Evolutionary conservation across 2,329 filamentous ascomycete species (phyloP), one percentile per base, ranked within the genome.

Genomic region (Aspergillus niger): DNA sequence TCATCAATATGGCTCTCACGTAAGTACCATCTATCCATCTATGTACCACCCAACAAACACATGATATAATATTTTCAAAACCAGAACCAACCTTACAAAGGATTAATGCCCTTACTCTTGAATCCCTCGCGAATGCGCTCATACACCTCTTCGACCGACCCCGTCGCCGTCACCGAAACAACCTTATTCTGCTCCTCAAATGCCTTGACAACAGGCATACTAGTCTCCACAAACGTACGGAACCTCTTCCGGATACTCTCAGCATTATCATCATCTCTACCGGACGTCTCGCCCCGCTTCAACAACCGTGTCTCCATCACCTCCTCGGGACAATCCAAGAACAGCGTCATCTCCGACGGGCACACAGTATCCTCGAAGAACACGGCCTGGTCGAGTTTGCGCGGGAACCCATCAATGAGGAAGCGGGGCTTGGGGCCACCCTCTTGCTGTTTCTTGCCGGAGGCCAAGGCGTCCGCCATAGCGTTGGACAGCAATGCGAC

Each of bases 221-320:
- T 97, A 2, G 92, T 97, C 79, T 98, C 92, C 70, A 96, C 82
- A 74, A 98, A 99, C 3, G 90, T 93, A 74, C 87, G 88, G 84
- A 99, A 99, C 59, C 95, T 86, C 88, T 99, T 99, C 81, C 91
- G 89, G 77, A 98, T 99, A 72, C 89, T 92, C 79, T 97, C 95
- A 58, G 88, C 89, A 75, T 99, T 99, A 80, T 99, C 95, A 77
- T 99, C 95, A 54, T 89, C 82, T 65, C 95, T 85, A 44, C 95
- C 95, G 72, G 90, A 93, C 15, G 94, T 98, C 87, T 97, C 91
- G 64, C 94, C 95, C 54, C 94, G 86, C 81, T 97, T 89, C 66
- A 98, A 79, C 67, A 99, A 81, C 30, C 94, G 85, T 72, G 84
- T 79, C 82, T 94, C 85, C 91, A 99, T 95, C 70, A 92, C 89